phyloP scores from a whole-genome alignment of 1,139 yeast genomes.

The Meyerozyma athensensis region DNA sequence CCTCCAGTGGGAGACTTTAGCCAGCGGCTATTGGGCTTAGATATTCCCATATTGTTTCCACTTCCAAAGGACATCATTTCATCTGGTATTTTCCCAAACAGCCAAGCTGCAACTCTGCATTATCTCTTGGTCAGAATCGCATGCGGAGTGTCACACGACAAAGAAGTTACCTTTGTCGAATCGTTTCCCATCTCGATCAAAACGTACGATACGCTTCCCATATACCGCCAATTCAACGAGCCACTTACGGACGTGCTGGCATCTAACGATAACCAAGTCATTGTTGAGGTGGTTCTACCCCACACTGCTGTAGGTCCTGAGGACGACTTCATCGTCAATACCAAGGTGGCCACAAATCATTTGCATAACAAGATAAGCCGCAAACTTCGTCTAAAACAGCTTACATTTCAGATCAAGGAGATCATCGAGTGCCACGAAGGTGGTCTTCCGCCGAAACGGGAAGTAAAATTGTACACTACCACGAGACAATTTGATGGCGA shows the following conservation, averaged over 20 bases:
- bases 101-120: conserved; percentile 41
- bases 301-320: conserved; percentile 48
- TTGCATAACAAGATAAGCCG: conserved; percentile 29
- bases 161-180: conserved; percentile 29
- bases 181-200: conserved; percentile 46
- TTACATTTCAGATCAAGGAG: conserved; percentile 49
- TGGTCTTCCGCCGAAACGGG: conserved; percentile 38
- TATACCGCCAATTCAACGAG: conserved; percentile 51
- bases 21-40: conserved; percentile 46
- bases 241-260: conserved; percentile 36
- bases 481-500: conserved; percentile 21
- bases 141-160: conserved; percentile 28
- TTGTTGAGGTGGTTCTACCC: conserved; percentile 41
- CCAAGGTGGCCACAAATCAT: conserved; percentile 36
- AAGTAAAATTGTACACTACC: conserved; percentile 27
- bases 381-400: conserved; percentile 38
- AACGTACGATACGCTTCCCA: conserved; percentile 48
- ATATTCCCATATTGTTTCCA: conserved; percentile 56
- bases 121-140: conserved; percentile 29
- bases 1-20: conserved; percentile 35
- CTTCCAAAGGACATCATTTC: conserved; percentile 52
- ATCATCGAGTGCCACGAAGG: conserved; percentile 45
- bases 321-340: conserved; percentile 37
- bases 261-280: conserved; percentile 38
- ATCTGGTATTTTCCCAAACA: conserved; percentile 34